phyloP scores from a whole-genome alignment of 345 rosid genomes.

The Citrus inodora region DNA sequence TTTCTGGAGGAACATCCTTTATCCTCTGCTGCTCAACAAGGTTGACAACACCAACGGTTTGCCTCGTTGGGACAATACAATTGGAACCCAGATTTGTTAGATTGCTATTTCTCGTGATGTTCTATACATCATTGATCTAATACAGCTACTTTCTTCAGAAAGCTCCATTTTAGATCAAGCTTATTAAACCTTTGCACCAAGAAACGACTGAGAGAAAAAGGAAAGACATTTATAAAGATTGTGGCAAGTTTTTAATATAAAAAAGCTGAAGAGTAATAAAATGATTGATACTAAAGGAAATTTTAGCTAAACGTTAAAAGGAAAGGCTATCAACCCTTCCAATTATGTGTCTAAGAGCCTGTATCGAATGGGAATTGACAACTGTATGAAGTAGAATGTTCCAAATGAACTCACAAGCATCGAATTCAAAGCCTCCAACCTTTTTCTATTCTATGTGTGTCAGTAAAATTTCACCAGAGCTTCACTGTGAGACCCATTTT shows the following conservation, averaged over 20 bases:
- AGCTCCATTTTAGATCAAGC: background rate
- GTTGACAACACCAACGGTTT: background rate
- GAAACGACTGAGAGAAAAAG: conserved; percentile 20
- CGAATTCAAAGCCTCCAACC: background rate
- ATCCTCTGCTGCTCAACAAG: background rate
- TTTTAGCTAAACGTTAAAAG: background rate
- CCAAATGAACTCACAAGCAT: background rate
- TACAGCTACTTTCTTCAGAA: background rate
- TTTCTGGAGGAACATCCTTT: background rate
- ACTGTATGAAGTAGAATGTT: background rate
- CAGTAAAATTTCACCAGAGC: background rate
- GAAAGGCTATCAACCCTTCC: background rate
- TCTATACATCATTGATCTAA: background rate
- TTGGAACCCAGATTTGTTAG: background rate
- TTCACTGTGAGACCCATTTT: background rate
- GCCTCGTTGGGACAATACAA: background rate
- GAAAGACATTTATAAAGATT: background rate
- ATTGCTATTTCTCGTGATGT: background rate
- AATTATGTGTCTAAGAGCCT: background rate
- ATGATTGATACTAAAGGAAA: background rate
- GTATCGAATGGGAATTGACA: background rate
- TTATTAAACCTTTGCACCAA: conserved; percentile 16
- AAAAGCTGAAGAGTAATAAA: background rate
- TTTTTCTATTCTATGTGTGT: background rate
- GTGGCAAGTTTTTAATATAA: background rate